Conservation (phyloP, 2,329 filamentous ascomycete genomes). For the Alternaria rosae region DNA sequence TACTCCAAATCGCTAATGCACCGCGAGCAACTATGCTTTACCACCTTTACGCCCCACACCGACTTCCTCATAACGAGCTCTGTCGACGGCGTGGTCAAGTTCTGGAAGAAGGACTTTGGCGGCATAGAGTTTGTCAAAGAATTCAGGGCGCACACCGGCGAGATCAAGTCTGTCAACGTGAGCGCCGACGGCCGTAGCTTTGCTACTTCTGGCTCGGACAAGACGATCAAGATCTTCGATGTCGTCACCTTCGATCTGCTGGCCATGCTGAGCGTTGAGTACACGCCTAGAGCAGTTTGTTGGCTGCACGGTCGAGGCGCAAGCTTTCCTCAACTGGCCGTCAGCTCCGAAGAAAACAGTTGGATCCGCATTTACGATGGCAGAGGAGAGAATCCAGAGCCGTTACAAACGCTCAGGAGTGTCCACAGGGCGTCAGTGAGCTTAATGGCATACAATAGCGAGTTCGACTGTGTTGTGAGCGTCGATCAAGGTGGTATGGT, state of each 20-base stretch:
- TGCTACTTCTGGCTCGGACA: constrained; percentile 83
- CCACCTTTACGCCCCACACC: constrained; percentile 86
- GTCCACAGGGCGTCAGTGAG: constrained; percentile 85
- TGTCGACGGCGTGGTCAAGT: constrained; percentile 95
- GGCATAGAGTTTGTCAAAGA: constrained; percentile 98
- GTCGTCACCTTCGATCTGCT: constrained; percentile 76
- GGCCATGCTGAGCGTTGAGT: constrained; percentile 77
- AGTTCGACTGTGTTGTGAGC: constrained; percentile 89
- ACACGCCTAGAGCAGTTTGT: constrained; percentile 79
- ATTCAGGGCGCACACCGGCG: constrained; percentile 87
- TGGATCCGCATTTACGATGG: constrained; percentile 88
- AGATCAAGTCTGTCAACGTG: constrained; percentile 82
- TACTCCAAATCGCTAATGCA: constrained; percentile 99
- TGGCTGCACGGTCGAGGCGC: constrained; percentile 89
- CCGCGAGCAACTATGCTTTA: constrained; percentile 89
- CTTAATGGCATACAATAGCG: constrained; percentile 87
- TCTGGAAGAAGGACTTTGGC: constrained; percentile 94
- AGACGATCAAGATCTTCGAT: constrained; percentile 79
- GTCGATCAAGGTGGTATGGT: constrained; percentile 91
- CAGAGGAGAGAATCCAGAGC: constrained; percentile 77
- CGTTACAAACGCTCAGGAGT: constrained; percentile 77
- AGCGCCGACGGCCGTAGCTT: constrained; percentile 93
- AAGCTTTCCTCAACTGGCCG: constrained; percentile 84
- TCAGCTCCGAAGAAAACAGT: constrained; percentile 77
- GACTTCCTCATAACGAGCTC: constrained; percentile 97